Conservation (phyloP, 2,329 filamentous ascomycete genomes). For the Ophiocordyceps camponoti-floridani region DNA sequence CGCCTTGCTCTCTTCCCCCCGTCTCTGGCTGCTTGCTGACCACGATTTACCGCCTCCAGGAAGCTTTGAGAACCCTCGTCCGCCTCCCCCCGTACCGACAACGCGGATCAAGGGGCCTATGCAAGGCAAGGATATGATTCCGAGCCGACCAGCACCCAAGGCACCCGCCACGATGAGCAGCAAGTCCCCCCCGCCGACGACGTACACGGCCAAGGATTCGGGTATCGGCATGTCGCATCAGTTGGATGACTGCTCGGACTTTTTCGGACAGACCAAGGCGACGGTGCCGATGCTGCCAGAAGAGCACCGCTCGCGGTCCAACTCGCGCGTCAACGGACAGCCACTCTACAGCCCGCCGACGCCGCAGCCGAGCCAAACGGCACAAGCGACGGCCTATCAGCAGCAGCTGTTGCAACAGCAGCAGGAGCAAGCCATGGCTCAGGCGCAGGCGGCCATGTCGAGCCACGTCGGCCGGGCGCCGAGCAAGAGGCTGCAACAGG, state of each 20-base stretch:
- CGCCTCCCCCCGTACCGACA: conserved; percentile 71
- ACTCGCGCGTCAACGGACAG: conserved; percentile 41
- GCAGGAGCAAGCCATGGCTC: conserved; percentile 68
- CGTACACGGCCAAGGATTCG: conserved; percentile 40
- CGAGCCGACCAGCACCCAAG: conserved; percentile 70
- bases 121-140: conserved; percentile 39
- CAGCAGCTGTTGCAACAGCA: conserved; percentile 59
- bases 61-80: conserved; percentile 93
- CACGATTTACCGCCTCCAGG: conserved; percentile 22
- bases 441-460: conserved; percentile 60
- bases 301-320: conserved; percentile 50
- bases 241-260: conserved; percentile 33
- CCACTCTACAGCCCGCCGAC: conserved; percentile 29
- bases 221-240: conserved; percentile 43
- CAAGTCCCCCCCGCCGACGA: conserved; percentile 32
- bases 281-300: conserved; percentile 43
- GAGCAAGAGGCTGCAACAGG: conserved; percentile 43
- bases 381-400: conserved; percentile 33
- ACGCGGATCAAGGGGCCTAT: conserved; percentile 26
- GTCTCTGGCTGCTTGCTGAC: conserved; percentile 33
- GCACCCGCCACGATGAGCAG: conserved; percentile 52
- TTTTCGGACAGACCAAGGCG: conserved; percentile 33
- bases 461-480: conserved; percentile 53
- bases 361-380: conserved; percentile 14
- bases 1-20: conserved; percentile 39